phyloP scores from a whole-genome alignment of 805 yeast species.

The Vanderwaltozyma tropicalis region DNA sequence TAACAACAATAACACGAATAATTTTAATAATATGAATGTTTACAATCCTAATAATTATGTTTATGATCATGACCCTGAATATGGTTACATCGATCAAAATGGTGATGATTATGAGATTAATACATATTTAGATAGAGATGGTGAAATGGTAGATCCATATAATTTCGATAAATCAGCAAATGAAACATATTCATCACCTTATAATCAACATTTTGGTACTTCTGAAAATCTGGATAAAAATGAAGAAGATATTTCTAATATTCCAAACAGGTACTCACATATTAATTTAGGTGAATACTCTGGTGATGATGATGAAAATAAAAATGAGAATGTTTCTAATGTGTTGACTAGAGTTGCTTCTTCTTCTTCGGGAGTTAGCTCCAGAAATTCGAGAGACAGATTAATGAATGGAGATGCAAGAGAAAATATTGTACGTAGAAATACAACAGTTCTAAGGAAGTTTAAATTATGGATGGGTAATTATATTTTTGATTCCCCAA shows the following conservation, averaged over 20 bases:
- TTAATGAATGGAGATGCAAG: constrained; percentile 1
- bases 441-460: constrained; percentile 15
- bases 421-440: constrained; percentile 4
- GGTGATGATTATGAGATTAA: constrained; percentile 30
- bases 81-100: constrained; percentile 21
- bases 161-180: neutral
- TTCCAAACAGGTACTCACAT: constrained; percentile 9
- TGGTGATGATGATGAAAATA: constrained; percentile 7
- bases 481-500: constrained; percentile 80
- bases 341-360: constrained; percentile 6
- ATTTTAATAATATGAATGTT: neutral
- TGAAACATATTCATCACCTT: constrained; percentile 1
- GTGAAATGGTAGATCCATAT: constrained; percentile 30
- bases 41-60: neutral
- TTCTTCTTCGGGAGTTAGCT: constrained; percentile 4
- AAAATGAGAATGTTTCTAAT: constrained; percentile 7
- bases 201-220: neutral
- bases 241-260: neutral
- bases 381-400: constrained; percentile 1
- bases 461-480: constrained; percentile 48
- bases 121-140: constrained; percentile 26
- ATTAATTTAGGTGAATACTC: constrained; percentile 19
- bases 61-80: constrained; percentile 16
- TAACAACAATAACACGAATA: neutral
- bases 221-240: neutral